phyloP scores from a whole-genome alignment of 148 eudicot genomes.

The Rhododendron kiyosumense region DNA sequence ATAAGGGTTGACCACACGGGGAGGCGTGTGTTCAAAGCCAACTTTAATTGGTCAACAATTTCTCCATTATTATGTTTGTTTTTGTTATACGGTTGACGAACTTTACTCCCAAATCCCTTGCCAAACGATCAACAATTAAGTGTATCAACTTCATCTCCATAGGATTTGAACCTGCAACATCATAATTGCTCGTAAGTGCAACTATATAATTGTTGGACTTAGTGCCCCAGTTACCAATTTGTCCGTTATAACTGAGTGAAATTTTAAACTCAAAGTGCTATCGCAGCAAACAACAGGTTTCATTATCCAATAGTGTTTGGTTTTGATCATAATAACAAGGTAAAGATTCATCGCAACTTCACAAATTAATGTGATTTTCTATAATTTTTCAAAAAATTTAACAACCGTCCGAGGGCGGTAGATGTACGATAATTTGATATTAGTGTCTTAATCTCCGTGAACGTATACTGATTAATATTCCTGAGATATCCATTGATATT shows the following conservation, averaged over 20 bases:
- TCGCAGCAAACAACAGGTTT: no score
- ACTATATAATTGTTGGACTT: neutral
- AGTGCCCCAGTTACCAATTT: neutral
- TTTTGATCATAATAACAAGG: no score
- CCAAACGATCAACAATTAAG: neutral
- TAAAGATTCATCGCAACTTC: no score
- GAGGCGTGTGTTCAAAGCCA: neutral
- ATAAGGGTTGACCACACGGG: neutral
- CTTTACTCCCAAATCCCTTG: neutral
- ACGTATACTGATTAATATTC: neutral
- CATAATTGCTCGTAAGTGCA: neutral
- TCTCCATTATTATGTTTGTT: neutral
- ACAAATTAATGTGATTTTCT: no score
- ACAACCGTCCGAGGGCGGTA: neutral
- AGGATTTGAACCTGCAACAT: neutral
- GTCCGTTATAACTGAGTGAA: neutral
- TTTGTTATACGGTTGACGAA: neutral
- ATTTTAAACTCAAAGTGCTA: neutral
- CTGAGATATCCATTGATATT: neutral
- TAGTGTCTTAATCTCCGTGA: neutral
- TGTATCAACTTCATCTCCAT: neutral
- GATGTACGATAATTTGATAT: no score
- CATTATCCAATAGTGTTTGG: no score
- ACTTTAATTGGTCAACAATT: neutral
- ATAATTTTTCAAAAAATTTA: neutral